Percentiles rank a stretch among this genome's conserved stretches.
phyloP scores from a whole-genome alignment of 1,284 basidiomycete genomes.

The Athelia psychrophila region DNA sequence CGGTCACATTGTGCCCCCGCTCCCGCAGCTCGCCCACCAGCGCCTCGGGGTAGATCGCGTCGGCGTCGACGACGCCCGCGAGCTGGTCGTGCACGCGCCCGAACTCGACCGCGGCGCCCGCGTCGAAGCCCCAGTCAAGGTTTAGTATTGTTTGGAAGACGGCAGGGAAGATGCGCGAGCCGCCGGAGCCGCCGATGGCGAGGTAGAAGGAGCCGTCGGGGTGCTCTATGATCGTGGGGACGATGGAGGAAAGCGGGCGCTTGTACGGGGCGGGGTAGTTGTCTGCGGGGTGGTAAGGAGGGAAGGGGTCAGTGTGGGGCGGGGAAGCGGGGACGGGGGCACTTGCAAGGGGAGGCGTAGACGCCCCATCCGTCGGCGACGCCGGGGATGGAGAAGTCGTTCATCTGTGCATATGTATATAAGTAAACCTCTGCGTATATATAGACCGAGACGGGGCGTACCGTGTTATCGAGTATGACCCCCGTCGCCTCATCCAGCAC shows the following conservation, averaged over 20 bases:
- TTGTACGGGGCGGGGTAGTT: conserved; percentile 89
- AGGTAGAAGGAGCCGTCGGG: conserved; percentile 68
- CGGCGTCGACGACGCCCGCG: conserved; percentile 64
- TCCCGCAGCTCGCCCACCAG: conserved; percentile 53
- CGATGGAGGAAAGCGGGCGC: conserved; percentile 83
- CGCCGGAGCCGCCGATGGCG: conserved; percentile 84
- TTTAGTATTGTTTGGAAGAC: conserved; percentile 84
- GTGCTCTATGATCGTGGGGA: conserved; percentile 79
- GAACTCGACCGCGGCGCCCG: conserved; percentile 79
- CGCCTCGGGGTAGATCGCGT: conserved; percentile 54
- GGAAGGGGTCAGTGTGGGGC: no score
- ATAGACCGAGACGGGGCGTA: conserved; percentile 11
- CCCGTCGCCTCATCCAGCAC: conserved; percentile 86
- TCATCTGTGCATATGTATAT: conserved; percentile 50
- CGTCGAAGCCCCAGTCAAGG: conserved; percentile 77
- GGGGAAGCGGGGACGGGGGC: conserved; percentile 19
- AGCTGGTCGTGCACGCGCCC: conserved; percentile 93
- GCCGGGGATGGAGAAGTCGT: conserved; percentile 87
- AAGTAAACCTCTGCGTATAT: not conserved
- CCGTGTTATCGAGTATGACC: conserved; percentile 87
- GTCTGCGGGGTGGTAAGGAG: conserved; percentile 36
- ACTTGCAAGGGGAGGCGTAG: conserved; percentile 82
- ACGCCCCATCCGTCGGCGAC: conserved; percentile 81
- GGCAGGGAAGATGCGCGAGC: conserved; percentile 81
- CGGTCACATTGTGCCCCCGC: conserved; percentile 73